phyloP scores from a whole-genome alignment of 345 rosid species.

The Pugionium cornutum region DNA sequence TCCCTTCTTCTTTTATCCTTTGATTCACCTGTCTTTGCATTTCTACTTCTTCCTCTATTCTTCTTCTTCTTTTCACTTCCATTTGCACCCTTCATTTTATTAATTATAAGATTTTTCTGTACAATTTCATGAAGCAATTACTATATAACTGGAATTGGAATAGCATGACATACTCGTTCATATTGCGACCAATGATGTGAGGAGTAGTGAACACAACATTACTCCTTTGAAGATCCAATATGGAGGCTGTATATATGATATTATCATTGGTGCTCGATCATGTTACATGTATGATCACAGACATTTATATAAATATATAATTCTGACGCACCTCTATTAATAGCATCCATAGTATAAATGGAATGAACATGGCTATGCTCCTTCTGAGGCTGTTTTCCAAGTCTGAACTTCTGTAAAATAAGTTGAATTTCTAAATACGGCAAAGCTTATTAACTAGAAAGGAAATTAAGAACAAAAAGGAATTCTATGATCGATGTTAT shows the following conservation, averaged over 20 bases:
- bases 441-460: too few species aligned
- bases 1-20: slow-evolving; percentile 94
- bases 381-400: slow-evolving; percentile 85
- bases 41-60: slow-evolving; percentile 77
- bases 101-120: too few species aligned
- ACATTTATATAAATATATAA: slow-evolving; percentile 2
- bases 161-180: slow-evolving; percentile 59
- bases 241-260: slow-evolving; percentile 31
- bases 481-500: too few species aligned
- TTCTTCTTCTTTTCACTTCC: slow-evolving; percentile 82
- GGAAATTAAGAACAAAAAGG: too few species aligned
- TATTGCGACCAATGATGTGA: slow-evolving; percentile 47
- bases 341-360: slow-evolving; percentile 60
- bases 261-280: not conserved
- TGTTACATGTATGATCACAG: not conserved
- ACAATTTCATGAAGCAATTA: too few species aligned
- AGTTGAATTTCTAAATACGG: too few species aligned
- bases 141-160: slow-evolving; percentile 4
- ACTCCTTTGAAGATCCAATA: slow-evolving; percentile 32
- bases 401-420: slow-evolving; percentile 67
- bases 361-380: slow-evolving; percentile 66
- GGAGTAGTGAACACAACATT: slow-evolving; percentile 46
- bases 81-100: slow-evolving; percentile 55
- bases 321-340: slow-evolving; percentile 62
- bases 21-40: slow-evolving; percentile 89